These are phyloP conservation scores for Trichoderma breve DNA, from an alignment of 2,329 filamentous ascomycete genomes.

Conservation along the genomic window DNA sequence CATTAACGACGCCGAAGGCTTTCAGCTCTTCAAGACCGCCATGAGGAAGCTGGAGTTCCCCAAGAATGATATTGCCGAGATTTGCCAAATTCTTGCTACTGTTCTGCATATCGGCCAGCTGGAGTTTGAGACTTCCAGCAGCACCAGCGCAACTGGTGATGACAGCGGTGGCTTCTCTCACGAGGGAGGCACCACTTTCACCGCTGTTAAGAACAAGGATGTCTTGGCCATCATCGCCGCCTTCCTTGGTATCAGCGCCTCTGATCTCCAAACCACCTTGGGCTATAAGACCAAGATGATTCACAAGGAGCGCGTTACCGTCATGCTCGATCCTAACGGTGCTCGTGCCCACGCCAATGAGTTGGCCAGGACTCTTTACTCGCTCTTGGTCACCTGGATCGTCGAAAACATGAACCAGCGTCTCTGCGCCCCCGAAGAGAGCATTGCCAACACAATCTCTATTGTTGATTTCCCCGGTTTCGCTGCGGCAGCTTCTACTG, in stretches of 20 bases:
- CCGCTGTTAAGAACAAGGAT: conserved; percentile 91
- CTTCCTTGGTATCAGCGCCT: conserved; percentile 83
- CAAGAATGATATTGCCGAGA: conserved; percentile 88
- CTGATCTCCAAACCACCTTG: conserved; percentile 81
- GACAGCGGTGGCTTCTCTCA: conserved; percentile 96
- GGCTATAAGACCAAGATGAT: conserved; percentile 97
- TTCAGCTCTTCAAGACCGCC: conserved; percentile 96
- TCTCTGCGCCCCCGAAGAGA: conserved; percentile 81
- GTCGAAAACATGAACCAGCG: conserved; percentile 90
- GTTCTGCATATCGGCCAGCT: conserved; percentile 98
- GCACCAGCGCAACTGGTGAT: conserved; percentile 75
- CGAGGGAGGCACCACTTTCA: conserved; percentile 83
- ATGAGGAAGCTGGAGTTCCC: conserved; percentile 92
- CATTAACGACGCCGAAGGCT: conserved; percentile 92
- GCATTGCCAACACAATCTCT: conserved; percentile 89
- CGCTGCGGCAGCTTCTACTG: conserved; percentile 76
- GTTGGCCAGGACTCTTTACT: conserved; percentile 88
- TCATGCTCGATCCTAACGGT: conserved; percentile 92
- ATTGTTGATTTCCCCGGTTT: conserved; percentile 97
- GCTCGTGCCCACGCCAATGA: conserved; percentile 92
- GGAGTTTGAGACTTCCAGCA: conserved; percentile 81
- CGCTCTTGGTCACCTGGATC: conserved; percentile 87
- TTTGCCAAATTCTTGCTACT: conserved; percentile 89
- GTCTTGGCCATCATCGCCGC: conserved; percentile 81
- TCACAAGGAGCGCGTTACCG: conserved; percentile 92